Evolutionary conservation across 495 filamentous ascomycete genomes (phyloP).

Genomic region (Gamarada debralockiae): DNA sequence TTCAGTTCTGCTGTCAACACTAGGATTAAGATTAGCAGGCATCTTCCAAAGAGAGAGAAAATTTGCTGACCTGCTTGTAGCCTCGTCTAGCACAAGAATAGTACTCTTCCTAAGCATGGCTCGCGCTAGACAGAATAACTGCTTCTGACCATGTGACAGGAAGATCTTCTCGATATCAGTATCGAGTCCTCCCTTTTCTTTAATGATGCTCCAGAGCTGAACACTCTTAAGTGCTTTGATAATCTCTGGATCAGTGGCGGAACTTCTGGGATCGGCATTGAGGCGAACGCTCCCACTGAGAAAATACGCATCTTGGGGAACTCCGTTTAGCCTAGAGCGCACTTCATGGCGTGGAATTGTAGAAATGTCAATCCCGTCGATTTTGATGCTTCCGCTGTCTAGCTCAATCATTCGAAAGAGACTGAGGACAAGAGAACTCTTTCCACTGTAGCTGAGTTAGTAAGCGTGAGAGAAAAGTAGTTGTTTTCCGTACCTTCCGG

Average conservation of each 20-base stretch:
- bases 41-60: no score
- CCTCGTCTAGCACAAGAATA: constrained; percentile 30
- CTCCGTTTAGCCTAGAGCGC: constrained; percentile 26
- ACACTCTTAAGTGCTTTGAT: constrained; percentile 24
- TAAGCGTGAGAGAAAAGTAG: constrained; percentile 21
- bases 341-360: constrained; percentile 25
- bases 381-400: constrained; percentile 12
- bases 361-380: constrained; percentile 27
- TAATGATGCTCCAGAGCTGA: constrained; percentile 12
- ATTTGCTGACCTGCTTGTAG: constrained; percentile 30
- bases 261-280: constrained; percentile 4
- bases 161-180: constrained; percentile 44
- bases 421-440: constrained; percentile 31
- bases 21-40: no score
- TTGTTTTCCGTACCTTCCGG: constrained; percentile 14
- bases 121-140: constrained; percentile 59
- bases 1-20: constrained; percentile 52
- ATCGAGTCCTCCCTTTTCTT: constrained; percentile 33
- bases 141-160: constrained; percentile 58
- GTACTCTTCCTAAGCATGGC: constrained; percentile 42
- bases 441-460: constrained; percentile 22
- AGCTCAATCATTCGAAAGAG: constrained; percentile 33
- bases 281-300: constrained; percentile 27
- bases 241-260: not conserved
- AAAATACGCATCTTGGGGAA: constrained; percentile 37